Evolutionary conservation across 2,329 filamentous ascomycete species (phyloP).

Genomic region (Aspergillus nomiae): DNA sequence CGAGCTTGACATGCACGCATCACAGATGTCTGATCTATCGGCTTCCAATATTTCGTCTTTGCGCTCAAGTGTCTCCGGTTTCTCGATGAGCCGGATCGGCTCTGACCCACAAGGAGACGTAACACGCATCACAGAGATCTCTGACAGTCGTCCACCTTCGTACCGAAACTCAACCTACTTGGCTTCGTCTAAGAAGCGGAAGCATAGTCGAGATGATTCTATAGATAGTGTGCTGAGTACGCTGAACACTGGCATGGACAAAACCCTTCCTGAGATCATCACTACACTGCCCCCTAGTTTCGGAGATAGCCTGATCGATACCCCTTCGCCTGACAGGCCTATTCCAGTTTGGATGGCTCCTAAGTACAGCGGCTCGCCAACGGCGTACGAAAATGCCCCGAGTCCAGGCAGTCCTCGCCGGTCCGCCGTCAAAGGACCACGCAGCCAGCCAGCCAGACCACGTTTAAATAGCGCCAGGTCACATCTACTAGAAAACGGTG

Average conservation of each 20-base stretch:
- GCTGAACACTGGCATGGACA: constrained; percentile 18
- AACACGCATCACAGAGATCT: constrained; percentile 11
- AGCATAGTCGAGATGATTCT: constrained; percentile 18
- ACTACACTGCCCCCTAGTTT: constrained; percentile 26
- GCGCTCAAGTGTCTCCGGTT: constrained; percentile 19
- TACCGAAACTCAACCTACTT: constrained; percentile 27
- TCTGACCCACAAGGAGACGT: constrained; percentile 11
- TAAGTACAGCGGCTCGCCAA: constrained; percentile 24
- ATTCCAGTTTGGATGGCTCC: constrained; percentile 29
- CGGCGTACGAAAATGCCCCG: constrained; percentile 26
- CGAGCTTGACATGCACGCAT: constrained; percentile 28
- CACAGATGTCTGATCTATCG: constrained; percentile 22
- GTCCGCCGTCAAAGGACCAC: constrained; percentile 36
- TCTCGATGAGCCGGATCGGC: constrained; percentile 20
- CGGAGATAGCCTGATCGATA: constrained; percentile 25
- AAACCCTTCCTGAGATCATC: constrained; percentile 27
- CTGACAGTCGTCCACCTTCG: constrained; percentile 7
- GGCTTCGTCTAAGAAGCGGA: constrained; percentile 29
- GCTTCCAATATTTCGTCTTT: constrained; percentile 19
- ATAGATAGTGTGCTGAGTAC: constrained; percentile 15
- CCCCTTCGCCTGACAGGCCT: constrained; percentile 33
- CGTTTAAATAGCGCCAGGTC: constrained; percentile 24
- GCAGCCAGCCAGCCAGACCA: constrained; percentile 30
- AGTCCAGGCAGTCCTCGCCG: constrained; percentile 33
- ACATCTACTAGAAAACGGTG: constrained; percentile 19